Evolutionary conservation across 148 eudicot species (phyloP).

Genomic region (Suaeda aralocaspica): DNA sequence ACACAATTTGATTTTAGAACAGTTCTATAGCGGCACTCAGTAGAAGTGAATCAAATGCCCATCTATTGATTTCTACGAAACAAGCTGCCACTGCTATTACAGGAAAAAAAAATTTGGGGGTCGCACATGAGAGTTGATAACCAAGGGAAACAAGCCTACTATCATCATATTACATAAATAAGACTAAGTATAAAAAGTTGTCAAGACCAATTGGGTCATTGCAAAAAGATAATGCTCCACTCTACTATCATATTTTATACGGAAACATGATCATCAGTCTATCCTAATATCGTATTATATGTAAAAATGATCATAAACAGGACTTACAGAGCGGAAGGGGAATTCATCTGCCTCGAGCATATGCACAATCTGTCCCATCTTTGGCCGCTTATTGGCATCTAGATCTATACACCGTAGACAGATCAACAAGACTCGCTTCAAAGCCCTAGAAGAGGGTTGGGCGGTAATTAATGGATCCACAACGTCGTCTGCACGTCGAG

Average conservation of each 20-base stretch:
- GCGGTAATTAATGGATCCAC: conserved; percentile 56
- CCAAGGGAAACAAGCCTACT: not conserved
- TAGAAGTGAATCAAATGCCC: not conserved
- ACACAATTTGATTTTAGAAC: too few species aligned
- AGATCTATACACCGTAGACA: conserved; percentile 93
- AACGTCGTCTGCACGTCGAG: conserved; percentile 71
- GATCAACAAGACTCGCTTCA: conserved; percentile 70
- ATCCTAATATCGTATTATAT: not conserved
- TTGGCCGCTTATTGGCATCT: conserved; percentile 78
- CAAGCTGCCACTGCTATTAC: not conserved
- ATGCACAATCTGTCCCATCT: conserved; percentile 96
- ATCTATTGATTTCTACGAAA: not conserved
- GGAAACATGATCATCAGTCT: not conserved
- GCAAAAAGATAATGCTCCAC: not conserved
- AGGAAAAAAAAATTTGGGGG: not conserved
- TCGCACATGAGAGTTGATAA: not conserved
- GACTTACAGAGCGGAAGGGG: conserved; percentile 73
- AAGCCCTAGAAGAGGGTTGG: conserved; percentile 68
- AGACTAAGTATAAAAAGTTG: not conserved
- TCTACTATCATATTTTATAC: too few species aligned
- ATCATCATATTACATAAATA: not conserved
- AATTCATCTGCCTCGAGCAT: conserved; percentile 97
- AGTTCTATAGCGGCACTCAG: too few species aligned
- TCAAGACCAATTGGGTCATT: not conserved
- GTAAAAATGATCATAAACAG: not conserved